phyloP scores from a whole-genome alignment of 148 eudicot species.

The Spergularia bocconei region DNA sequence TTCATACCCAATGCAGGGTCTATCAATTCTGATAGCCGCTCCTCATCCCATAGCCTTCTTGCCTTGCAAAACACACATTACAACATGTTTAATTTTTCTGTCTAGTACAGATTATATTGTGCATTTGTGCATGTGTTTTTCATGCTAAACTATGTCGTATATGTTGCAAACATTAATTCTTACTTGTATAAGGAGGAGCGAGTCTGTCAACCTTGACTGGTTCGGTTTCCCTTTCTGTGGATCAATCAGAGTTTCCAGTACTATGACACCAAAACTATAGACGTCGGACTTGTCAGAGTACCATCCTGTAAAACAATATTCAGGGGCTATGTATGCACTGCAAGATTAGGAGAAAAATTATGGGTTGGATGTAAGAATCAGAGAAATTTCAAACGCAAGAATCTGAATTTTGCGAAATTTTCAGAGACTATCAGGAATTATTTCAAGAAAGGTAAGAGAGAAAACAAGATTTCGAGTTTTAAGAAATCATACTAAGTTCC shows the following conservation, averaged over 20 bases:
- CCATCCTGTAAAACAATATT: not conserved
- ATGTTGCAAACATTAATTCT: not conserved
- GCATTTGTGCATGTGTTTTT: too few species aligned
- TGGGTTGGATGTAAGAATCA: not conserved
- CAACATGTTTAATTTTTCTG: not conserved
- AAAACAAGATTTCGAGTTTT: too few species aligned
- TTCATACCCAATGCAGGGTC: not conserved
- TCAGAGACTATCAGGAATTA: too few species aligned
- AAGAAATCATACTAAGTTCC: not conserved
- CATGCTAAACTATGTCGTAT: too few species aligned
- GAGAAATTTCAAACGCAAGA: too few species aligned
- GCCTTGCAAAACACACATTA: not conserved
- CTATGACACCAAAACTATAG: slow-evolving; percentile 6
- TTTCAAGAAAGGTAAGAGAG: too few species aligned
- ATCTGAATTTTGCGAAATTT: too few species aligned
- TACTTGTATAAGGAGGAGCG: not conserved
- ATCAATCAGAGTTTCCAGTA: not conserved
- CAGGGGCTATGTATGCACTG: not conserved
- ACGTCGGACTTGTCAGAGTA: not conserved
- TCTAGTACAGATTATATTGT: not conserved
- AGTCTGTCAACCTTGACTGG: not conserved
- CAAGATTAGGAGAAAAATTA: not conserved
- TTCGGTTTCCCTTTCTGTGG: not conserved
- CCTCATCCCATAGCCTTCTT: not conserved
- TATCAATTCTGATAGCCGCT: not conserved